Evolutionary conservation across 768 basidiomycete genomes (phyloP), one percentile per base, ranked within the genome.

Genomic region (Boletus tylopilopsis): DNA sequence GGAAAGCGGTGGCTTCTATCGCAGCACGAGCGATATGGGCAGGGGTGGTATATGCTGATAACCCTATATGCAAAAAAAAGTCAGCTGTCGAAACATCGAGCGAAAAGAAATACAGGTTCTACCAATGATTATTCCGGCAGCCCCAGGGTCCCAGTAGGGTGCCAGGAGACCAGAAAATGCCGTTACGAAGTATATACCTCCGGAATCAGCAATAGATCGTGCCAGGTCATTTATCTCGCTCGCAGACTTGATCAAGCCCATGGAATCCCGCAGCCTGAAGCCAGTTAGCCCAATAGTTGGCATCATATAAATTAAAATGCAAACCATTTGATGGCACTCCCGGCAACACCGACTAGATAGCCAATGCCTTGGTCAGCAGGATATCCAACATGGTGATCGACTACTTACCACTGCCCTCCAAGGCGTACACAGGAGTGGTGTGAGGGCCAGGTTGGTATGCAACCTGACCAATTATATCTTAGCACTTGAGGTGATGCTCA

Each of bases 111-210:
- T 65, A 16, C 15, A 22, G n/a, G 13, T 38, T 51, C 22, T 55
- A 79, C 89, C 92, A 51, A 96, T 92, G 38, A 96, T 74, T 34
- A 89, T 68, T 1, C 92, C 93, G 18, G 85, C 87, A 24, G 96
- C 96, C 24, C 85, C 82, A 23, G 92, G 82, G 67, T 99, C 96
- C 96, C 96, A 98, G 71, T 92, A 96, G 6, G 96, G 96, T 18
- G 96, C 96, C 23, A 99, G 82, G 22, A 99, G 77, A 47, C 96
- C 96, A 34, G 87, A 87, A 73, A 99, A 97, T 7, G 93, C 94
- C 1, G 95, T 95, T 30, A 98, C 95, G 61, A 98, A 99, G 73
- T 90, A 97, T 25, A 96, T 77, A 8, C 95, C 95, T 30, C 90
- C 94, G 0, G 90, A 85, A 57, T 85, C 81, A 6, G 79, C 70